A percentile compares a stretch with the other conserved stretches of the same genome.
These are phyloP conservation scores for Pilobolus umbonatus DNA, from an alignment of 192 early-diverging fungal species.

Conservation along the genomic window DNA sequence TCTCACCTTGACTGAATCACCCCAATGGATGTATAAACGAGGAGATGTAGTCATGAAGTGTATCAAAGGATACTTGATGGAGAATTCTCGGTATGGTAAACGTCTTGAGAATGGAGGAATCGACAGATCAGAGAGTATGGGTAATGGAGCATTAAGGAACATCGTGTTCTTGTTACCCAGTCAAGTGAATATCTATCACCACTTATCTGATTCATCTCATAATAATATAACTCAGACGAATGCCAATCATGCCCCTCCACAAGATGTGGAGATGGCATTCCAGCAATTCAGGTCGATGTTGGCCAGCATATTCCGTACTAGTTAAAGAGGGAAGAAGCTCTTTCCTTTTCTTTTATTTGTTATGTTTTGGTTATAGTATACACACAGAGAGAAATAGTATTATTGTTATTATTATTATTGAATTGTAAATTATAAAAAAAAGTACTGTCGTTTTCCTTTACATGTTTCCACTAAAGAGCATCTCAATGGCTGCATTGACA, in stretches of 20 bases:
- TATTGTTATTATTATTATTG: not conserved
- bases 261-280: slow-evolving; percentile 34
- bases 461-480: slow-evolving; percentile 50
- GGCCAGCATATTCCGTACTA: slow-evolving; percentile 42
- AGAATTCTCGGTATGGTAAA: slow-evolving; percentile 45
- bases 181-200: slow-evolving; percentile 16
- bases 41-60: slow-evolving; percentile 45
- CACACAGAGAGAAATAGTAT: too few relatives aligned
- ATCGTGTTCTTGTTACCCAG: slow-evolving; percentile 50
- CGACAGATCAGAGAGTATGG: slow-evolving; percentile 23
- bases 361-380: too few relatives aligned
- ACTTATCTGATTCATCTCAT: slow-evolving; percentile 4
- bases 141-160: slow-evolving; percentile 38
- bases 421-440: slow-evolving; percentile 2
- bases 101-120: slow-evolving; percentile 38
- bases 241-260: slow-evolving; percentile 31
- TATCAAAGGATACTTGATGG: slow-evolving; percentile 53
- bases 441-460: slow-evolving; percentile 25
- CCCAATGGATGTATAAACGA: slow-evolving; percentile 40
- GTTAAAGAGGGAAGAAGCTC: slow-evolving; percentile 24
- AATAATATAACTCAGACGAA: slow-evolving; percentile 1
- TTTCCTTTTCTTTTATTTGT: too few relatives aligned
- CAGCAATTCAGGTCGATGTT: slow-evolving; percentile 42
- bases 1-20: slow-evolving; percentile 19
- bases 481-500: slow-evolving; percentile 93